Base-by-base conservation (phyloP, 2,329 filamentous ascomycete genomes). In the Chaetomium sp. region DNA sequence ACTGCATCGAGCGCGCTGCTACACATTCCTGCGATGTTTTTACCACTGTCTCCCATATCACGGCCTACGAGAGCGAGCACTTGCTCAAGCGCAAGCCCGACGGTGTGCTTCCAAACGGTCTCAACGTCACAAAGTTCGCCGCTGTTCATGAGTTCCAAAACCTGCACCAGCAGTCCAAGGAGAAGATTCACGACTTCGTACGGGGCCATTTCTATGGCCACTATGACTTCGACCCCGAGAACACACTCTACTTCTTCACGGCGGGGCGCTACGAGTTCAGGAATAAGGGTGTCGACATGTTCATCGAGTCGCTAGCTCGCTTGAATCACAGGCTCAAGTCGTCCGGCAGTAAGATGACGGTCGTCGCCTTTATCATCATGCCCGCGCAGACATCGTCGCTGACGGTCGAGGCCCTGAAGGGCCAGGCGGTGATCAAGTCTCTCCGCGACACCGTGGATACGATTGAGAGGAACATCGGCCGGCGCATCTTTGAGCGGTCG, bases 261-360 rank as follows among this genome's bases (percentile, higher is more conserved):
- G 91, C 95, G 7, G 95, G 95, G 66, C 90, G 95, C 68, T 99
- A 99, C 75, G 95, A 99, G 78, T 99, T 94, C 84, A 85, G 95
- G 69, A 99, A 99, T 76, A 99, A 99, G 80, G 95, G 95, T 74
- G 94, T 97, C 10, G 95, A 99, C 78, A 98, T 99, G 95, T 99
- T 98, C 78, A 96, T 99, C 71, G 95, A 99, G 79, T 95, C 93
- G 3, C 82, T 99, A 68, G 95, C 95, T 31, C 91, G 95, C 51
- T 81, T 99, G 73, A 99, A 99, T 79, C 93, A 98, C 81, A 87
- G 90, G 47, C 87, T 99, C 74, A 98, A 98, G 85, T 79, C 80
- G 59, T 79, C 88, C 8, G 92, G 92, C 57, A 96, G 92, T 71
- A 96, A 95, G 79, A 93, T 89, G 75, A 98, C 95, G 0, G 90